Evolutionary conservation across 1,284 basidiomycete species (phyloP), one percentile per base, ranked within the genome.

Genomic region (Gymnopus androsaceus): DNA sequence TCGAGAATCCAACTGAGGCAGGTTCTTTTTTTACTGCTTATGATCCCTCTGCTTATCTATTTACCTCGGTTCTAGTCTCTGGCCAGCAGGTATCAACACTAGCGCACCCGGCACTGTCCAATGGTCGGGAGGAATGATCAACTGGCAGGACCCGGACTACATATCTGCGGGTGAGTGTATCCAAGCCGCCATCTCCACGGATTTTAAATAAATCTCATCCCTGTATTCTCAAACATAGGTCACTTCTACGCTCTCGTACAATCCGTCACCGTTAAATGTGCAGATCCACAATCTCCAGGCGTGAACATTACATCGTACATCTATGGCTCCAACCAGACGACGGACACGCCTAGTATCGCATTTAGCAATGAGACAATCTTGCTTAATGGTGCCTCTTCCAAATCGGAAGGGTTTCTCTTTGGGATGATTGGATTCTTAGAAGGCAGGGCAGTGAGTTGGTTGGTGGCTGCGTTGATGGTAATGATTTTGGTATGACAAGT

Each of bases 121-220:
- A 55, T 94, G 92, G 92, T 78, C 84, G 17, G 89, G 88, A 57
- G 88, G 89, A 34, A 78, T 88, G 79, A 90, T 92, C 72, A 74
- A 92, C 74, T 93, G 87, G 85, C 64, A 74, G 21, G 81, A 92
- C 68, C 78, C 85, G 27, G 91, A 93, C 71, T 92, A 92, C 70
- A 57, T 71, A 41, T 66, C 84, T 19, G 82, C 60, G 30, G 53
- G 46, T 46, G 28, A 33, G 51, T 40, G 21, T 11, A 25, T 23
- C 17, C 23, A 5, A 34, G 19, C 19, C 41, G 17, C 25, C 21
- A 27, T 19, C 8, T 23, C 17, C 17, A 1, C n/a, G 37, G n/a
- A 27, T 17, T 7, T 45, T 30, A 23, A n/a, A 19, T 27, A 17
- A 17, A 48, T 1, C 25, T 27, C 21, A 40, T 15, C 12, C 14